Base-by-base conservation (phyloP, 768 basidiomycete species). In the Austroboletus eburneus region DNA sequence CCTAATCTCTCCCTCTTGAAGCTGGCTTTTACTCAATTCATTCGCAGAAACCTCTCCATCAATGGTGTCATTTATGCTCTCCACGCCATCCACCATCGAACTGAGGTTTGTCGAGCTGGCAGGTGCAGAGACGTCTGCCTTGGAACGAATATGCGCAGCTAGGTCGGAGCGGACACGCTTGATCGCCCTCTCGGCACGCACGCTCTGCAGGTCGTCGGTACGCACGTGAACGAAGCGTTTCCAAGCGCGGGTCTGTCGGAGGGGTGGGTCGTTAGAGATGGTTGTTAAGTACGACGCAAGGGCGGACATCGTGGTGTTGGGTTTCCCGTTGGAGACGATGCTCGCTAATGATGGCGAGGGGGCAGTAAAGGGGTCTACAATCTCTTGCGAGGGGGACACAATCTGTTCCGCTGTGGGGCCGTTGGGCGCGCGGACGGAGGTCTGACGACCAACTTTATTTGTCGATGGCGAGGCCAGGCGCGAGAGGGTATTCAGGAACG, bases 101-200 rank as follows among this genome's bases (percentile, higher is more conserved):
- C 64, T 68, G n/a, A 54, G 38, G 42, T 63, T 55, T 34, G 52
- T 48, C 21, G 61, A 60, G 42, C 49, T 49, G 21, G 51, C 51
- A 8, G 49, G 54, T 14, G 61, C 46, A 2, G 68, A 49, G 9
- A 58, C 30, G 30, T 55, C 70, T 42, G 40, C 45, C 59, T 54
- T 71, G 16, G 71, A 66, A 36, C 78, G 69, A 44, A 74, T 66
- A 58, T 92, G 89, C 10, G 82, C 82, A 9, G 86, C 88, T 18
- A 91, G 71, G 69, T 94, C 91, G 37, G 87, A 90, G 45, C 89
- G 73, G 17, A 90, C 87, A 23, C 88, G 81, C 70, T 91, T 91
- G 68, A 93, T 87, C 4, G 91, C 86, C 52, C 89, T 76, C 70
- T 93, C 90, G 33, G 87, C 82, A 36, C 91, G 81, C 6, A 84